These are phyloP conservation scores for Paxillus ammoniavirescens DNA, from an alignment of 768 basidiomycete species.

Conservation along the genomic window DNA sequence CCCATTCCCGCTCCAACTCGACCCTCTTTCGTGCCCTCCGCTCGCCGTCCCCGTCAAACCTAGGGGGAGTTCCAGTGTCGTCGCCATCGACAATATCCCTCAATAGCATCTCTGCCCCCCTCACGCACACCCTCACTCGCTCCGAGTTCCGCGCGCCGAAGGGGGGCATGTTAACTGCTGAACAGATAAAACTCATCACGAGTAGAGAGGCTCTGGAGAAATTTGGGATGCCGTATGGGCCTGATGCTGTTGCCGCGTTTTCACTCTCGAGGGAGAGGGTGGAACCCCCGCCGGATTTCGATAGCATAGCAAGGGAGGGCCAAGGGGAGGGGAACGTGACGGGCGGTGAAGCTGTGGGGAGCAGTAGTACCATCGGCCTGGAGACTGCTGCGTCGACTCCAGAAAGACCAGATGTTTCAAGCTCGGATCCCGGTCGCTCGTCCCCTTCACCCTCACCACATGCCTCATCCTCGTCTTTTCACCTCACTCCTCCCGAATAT, in stretches of 20 bases:
- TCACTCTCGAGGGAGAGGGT: constrained; percentile 42
- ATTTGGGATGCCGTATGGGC: constrained; percentile 77
- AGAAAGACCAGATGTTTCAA: background rate
- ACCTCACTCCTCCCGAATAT: background rate
- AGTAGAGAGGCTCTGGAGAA: constrained; percentile 61
- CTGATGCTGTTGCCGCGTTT: constrained; percentile 63
- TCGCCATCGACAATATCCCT: constrained; percentile 73
- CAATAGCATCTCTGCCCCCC: constrained; percentile 71
- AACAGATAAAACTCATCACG: constrained; percentile 66
- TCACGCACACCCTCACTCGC: constrained; percentile 68
- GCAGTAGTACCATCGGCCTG: background rate
- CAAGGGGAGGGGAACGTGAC: background rate
- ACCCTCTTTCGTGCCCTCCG: constrained; percentile 36
- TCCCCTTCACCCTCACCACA: background rate
- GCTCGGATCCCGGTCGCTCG: background rate
- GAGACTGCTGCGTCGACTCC: background rate
- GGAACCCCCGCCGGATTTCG: constrained; percentile 53
- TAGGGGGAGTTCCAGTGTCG: constrained; percentile 36
- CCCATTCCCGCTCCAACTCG: constrained; percentile 37
- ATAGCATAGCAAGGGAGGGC: constrained; percentile 17
- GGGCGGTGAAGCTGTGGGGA: background rate
- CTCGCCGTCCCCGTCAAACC: constrained; percentile 38
- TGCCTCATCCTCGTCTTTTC: background rate
- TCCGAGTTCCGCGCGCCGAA: constrained; percentile 66
- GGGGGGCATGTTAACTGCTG: constrained; percentile 43